Base-by-base conservation (phyloP, 805 yeast genomes). In the Teunomyces aglyptinius region DNA sequence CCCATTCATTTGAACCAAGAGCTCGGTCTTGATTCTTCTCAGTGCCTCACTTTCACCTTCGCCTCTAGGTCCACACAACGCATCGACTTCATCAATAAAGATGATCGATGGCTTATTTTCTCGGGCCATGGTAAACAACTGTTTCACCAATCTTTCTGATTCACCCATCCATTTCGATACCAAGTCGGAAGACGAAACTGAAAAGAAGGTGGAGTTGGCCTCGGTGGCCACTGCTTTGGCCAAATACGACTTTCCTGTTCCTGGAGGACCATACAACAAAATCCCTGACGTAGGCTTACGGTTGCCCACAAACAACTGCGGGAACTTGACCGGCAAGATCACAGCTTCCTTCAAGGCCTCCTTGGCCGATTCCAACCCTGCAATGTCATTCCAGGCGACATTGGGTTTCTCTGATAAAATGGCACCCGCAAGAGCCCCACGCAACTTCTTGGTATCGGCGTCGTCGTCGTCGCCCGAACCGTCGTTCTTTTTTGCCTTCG, bases 121-220 rank as follows among this genome's bases (percentile, higher is more conserved):
- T 54, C 99, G 78, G 4, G 99, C 99, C 96, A 92, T 89, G 28
- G 85, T 80, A 68, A 94, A 94, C 52, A 94, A 76, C 63, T 94
- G 97, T 65, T 92, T 94, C 22, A 94, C 98, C 47, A 94, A 79
- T 67, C 98, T 82, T 67, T 94, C 99, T 20, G 95, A 85, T 66
- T 94, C 99, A 58, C 99, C 99, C 97, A 92, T 92, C 99, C 99
- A 94, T 67, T 94, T 94, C 54, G 96, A 86, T 3, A 94, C 98
- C 58, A 94, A 77, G 66, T 94, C 99, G 11, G 96, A 87, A 0
- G 97, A 89, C n/a, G 96, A 86, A 1, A 94, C 96, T 2, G 96
- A 87, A 68, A 94, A 94, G 58, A 94, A 94, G 0, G 99, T 94
- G 0, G 97, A 89, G 64, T 92, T 90, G 42, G 98, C 97, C 60